Evolutionary conservation across 225 moss, liverwort and hornwort genomes (phyloP).

Genomic region (Pseudisothecium myosuroides): DNA sequence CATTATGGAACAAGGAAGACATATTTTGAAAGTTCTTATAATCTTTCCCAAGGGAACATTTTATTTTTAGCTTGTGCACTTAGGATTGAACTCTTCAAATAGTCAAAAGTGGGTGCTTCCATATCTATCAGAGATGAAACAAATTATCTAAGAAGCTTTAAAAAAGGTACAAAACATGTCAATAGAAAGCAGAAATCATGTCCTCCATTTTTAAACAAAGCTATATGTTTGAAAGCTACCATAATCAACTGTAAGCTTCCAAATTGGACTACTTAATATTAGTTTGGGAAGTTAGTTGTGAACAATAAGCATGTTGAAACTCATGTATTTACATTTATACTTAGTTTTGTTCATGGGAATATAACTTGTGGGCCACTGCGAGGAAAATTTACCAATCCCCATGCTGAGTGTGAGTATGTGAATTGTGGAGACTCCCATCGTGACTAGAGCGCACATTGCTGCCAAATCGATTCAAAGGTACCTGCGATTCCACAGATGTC

Average conservation of each 20-base stretch:
- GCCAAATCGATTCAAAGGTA: slow-evolving; percentile 6
- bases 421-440: not conserved
- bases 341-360: not conserved
- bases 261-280: not conserved
- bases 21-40: not conserved
- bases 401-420: not conserved
- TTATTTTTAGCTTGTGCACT: not conserved
- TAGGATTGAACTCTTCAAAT: too few species aligned
- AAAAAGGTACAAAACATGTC: not conserved
- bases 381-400: slow-evolving; percentile 5
- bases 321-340: not conserved
- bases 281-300: not conserved
- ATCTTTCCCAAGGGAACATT: not conserved
- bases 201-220: not conserved
- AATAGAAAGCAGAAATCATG: not conserved
- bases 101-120: not conserved
- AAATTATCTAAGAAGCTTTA: not conserved
- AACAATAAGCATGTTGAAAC: not conserved
- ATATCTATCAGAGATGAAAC: not conserved
- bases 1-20: not conserved
- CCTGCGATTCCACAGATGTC: not conserved
- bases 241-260: not conserved
- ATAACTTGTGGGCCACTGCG: not conserved
- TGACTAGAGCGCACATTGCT: slow-evolving; percentile 13
- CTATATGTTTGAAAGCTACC: not conserved